Evolutionary conservation across 2,329 filamentous ascomycete genomes (phyloP).

Genomic region (Xylaria sp.): DNA sequence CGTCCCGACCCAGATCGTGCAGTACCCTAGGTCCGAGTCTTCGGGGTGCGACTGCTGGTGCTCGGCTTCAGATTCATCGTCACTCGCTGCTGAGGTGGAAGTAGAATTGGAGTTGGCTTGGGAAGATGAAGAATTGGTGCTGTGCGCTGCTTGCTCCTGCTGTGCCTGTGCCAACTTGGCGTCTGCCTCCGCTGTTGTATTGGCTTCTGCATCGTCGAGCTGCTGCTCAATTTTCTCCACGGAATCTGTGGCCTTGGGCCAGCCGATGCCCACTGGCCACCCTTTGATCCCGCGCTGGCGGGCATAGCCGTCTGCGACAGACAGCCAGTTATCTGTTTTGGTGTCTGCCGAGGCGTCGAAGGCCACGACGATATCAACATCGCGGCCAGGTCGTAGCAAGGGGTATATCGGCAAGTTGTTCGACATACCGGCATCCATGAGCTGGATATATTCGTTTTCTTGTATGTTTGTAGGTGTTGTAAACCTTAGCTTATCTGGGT

Average conservation of each 20-base stretch:
- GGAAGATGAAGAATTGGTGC: slow-evolving; percentile 46
- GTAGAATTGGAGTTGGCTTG: not conserved
- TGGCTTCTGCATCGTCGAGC: slow-evolving; percentile 74
- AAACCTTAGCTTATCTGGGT: slow-evolving; percentile 73
- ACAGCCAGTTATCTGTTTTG: slow-evolving; percentile 94
- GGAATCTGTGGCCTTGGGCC: slow-evolving; percentile 74
- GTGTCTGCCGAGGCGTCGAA: slow-evolving; percentile 97
- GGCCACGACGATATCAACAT: slow-evolving; percentile 89
- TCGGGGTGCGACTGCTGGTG: slow-evolving; percentile 57
- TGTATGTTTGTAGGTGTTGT: slow-evolving; percentile 84
- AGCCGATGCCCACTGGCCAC: slow-evolving; percentile 95
- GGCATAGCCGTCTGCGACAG: slow-evolving; percentile 92
- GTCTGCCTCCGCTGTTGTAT: slow-evolving; percentile 68
- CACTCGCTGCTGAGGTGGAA: slow-evolving; percentile 29
- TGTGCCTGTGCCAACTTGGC: slow-evolving; percentile 71
- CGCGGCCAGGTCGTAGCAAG: slow-evolving; percentile 83
- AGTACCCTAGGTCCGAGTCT: slow-evolving; percentile 80
- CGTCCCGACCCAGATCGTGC: slow-evolving; percentile 93
- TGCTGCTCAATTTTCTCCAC: slow-evolving; percentile 70
- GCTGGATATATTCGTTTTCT: slow-evolving; percentile 74
- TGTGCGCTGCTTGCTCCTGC: slow-evolving; percentile 49
- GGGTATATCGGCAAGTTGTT: slow-evolving; percentile 98
- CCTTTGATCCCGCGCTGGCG: slow-evolving; percentile 89
- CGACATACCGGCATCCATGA: slow-evolving; percentile 99
- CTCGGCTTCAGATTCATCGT: slow-evolving; percentile 49